Conservation (phyloP, 352 stramenopile species). For the Globisporangium carolinianum region DNA sequence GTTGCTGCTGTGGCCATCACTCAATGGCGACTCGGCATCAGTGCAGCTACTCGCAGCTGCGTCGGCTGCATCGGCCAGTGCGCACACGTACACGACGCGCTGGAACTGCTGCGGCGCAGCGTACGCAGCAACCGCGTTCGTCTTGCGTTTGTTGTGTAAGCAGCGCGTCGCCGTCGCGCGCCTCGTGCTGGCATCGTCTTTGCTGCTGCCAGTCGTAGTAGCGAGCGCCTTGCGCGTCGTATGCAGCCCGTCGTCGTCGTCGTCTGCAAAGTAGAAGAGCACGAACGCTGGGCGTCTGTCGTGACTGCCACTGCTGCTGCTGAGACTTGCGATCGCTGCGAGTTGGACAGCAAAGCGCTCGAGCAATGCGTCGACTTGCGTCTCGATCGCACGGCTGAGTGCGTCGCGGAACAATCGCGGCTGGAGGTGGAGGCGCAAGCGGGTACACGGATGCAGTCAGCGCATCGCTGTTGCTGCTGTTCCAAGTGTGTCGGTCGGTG, state of each 20-base stretch:
- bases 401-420: constrained; percentile 29
- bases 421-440: constrained; percentile 7
- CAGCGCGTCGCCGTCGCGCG: no score
- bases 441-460: no score
- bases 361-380: constrained; percentile 27
- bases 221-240: no score
- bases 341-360: constrained; percentile 9
- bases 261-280: constrained; percentile 29
- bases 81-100: constrained; percentile 17
- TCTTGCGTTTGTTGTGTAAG: constrained; percentile 17
- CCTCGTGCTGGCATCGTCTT: neutral
- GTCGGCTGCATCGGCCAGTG: neutral
- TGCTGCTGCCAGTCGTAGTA: neutral
- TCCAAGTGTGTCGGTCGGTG: no score
- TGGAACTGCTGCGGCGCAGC: constrained; percentile 28
- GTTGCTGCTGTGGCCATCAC: neutral
- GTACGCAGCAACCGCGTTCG: constrained; percentile 38
- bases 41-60: neutral
- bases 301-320: neutral
- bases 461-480: no score
- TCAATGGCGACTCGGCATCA: neutral
- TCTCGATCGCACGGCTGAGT: constrained; percentile 27
- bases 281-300: constrained; percentile 14
- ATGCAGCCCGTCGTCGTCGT: no score
- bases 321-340: neutral